phyloP scores from a whole-genome alignment of 345 rosid species.

The Arabidopsis thaliana region TAIR10.1 NC_003070.9:26947001-26947500 shows the following conservation, averaged over 20 bases:
- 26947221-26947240: background rate
- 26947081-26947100: background rate
- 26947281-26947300: background rate
- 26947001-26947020: slow-evolving; percentile 28
- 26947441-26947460: background rate
- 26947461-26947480: background rate
- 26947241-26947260: background rate
- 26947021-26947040: slow-evolving; percentile 9
- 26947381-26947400: too few relatives aligned
- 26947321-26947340: too few relatives aligned
- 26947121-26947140: slow-evolving; percentile 31
- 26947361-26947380: too few relatives aligned
- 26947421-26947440: background rate
- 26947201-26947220: background rate
- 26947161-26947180: slow-evolving; percentile 25
- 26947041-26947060: background rate
- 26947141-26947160: slow-evolving; percentile 44
- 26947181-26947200: background rate
- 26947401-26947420: background rate
- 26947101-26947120: background rate
- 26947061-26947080: slow-evolving; percentile 5
- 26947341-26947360: too few relatives aligned
- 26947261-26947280: slow-evolving; percentile 4
- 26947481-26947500: background rate
- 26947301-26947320: too few relatives aligned